phyloP scores from a whole-genome alignment of 306 rosid species.

The Cicer yamashitae region DNA sequence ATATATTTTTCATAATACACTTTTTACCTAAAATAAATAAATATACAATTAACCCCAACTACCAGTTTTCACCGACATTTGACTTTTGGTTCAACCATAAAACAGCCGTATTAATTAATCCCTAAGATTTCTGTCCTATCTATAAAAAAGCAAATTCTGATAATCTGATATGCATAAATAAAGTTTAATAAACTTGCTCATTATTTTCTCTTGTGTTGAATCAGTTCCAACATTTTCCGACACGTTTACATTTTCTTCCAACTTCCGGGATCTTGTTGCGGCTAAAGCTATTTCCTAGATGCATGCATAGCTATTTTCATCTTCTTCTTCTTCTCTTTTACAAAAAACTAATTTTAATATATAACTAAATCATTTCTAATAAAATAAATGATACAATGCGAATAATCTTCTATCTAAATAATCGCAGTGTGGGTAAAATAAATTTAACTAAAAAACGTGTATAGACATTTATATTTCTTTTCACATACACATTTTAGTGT shows the following conservation, averaged over 20 bases:
- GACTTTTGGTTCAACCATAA: constrained; percentile 41
- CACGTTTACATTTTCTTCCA: constrained; percentile 36
- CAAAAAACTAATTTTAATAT: too few relatives aligned
- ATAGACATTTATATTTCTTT: too few relatives aligned
- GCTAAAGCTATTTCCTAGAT: constrained; percentile 32
- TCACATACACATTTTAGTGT: too few relatives aligned
- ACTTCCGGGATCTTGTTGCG: not conserved
- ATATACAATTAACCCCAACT: too few relatives aligned
- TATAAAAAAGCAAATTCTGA: not conserved
- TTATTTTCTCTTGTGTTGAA: constrained; percentile 8
- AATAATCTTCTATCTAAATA: too few relatives aligned
- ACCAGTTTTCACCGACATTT: constrained; percentile 23
- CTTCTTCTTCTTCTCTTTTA: too few relatives aligned
- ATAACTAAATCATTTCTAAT: too few relatives aligned
- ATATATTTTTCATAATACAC: too few relatives aligned
- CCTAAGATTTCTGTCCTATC: constrained; percentile 17
- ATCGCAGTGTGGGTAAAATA: too few relatives aligned
- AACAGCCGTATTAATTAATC: constrained; percentile 35
- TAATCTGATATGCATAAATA: not conserved
- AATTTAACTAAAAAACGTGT: too few relatives aligned
- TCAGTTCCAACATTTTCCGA: constrained; percentile 44
- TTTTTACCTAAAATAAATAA: not conserved
- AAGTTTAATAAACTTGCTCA: not conserved
- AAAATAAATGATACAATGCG: too few relatives aligned
- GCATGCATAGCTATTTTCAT: constrained; percentile 4